A percentile compares a stretch with the other conserved stretches of the same genome.
These are phyloP conservation scores for Floccularia luteovirens DNA, from an alignment of 768 basidiomycete species.

Conservation along the genomic window DNA sequence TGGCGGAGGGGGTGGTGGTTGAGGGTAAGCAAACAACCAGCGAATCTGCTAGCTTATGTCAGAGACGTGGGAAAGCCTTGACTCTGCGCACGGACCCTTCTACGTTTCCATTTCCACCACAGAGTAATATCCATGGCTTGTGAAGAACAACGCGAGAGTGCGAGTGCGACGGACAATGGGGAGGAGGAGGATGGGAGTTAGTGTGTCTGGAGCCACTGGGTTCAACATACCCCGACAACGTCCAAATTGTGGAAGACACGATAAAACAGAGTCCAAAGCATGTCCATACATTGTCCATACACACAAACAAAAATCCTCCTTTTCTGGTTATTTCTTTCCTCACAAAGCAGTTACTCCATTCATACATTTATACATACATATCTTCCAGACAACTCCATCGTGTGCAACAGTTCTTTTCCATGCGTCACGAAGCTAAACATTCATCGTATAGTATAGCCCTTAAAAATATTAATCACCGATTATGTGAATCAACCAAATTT, in stretches of 20 bases:
- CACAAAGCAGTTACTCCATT: not conserved
- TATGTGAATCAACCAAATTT: too few relatives aligned
- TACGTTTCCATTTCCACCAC: slow-evolving; percentile 6
- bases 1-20: slow-evolving; percentile 37
- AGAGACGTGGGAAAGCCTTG: slow-evolving; percentile 51
- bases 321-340: not conserved
- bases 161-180: slow-evolving; percentile 14
- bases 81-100: slow-evolving; percentile 52
- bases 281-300: slow-evolving; percentile 34
- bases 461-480: too few relatives aligned
- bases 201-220: slow-evolving; percentile 45
- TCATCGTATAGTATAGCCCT: too few relatives aligned
- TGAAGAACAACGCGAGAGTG: slow-evolving; percentile 4
- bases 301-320: slow-evolving; percentile 40
- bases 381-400: too few relatives aligned
- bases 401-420: too few relatives aligned
- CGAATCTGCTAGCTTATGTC: slow-evolving; percentile 41
- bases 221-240: slow-evolving; percentile 58
- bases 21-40: slow-evolving; percentile 36
- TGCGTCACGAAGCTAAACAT: too few relatives aligned
- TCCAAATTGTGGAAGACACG: slow-evolving; percentile 71
- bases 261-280: slow-evolving; percentile 61
- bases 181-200: slow-evolving; percentile 27
- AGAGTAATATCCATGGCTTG: slow-evolving; percentile 6
- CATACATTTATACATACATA: slow-evolving; percentile 1